These are phyloP conservation scores for Phaeotremella fagi DNA, from an alignment of 768 basidiomycete genomes.

Conservation along the genomic window DNA sequence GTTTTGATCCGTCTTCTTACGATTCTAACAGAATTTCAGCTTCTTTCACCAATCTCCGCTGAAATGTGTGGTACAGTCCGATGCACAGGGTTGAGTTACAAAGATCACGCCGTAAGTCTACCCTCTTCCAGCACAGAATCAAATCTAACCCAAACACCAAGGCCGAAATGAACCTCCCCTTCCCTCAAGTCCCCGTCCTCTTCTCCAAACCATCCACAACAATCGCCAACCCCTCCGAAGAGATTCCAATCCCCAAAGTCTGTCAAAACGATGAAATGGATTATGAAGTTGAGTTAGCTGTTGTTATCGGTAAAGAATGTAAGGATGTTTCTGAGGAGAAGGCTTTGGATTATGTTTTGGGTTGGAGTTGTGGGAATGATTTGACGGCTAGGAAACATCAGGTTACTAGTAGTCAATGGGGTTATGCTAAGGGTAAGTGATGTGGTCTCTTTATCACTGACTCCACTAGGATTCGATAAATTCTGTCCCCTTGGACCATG, in stretches of 20 bases:
- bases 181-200: conserved; percentile 23
- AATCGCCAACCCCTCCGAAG: conserved; percentile 21
- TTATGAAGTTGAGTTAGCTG: conserved; percentile 44
- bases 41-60: conserved; percentile 21
- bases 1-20: background rate
- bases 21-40: conserved; percentile 5
- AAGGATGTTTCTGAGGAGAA: conserved; percentile 71
- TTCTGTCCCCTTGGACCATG: conserved; percentile 44
- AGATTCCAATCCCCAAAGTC: conserved; percentile 8
- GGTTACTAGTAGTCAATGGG: conserved; percentile 20
- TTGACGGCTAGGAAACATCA: conserved; percentile 23
- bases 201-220: conserved; percentile 40
- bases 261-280: conserved; percentile 28
- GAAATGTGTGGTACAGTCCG: conserved; percentile 26
- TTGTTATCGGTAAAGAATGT: conserved; percentile 73
- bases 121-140: too few relatives aligned
- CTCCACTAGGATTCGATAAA: conserved; percentile 35
- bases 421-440: conserved; percentile 19
- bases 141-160: background rate
- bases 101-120: conserved; percentile 23
- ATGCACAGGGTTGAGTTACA: conserved; percentile 31
- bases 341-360: conserved; percentile 79
- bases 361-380: conserved; percentile 48
- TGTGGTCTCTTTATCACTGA: background rate
- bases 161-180: conserved; percentile 19